These are phyloP conservation scores for Tagetes erecta DNA, from an alignment of 129 eudicot species.

Conservation along the genomic window DNA sequence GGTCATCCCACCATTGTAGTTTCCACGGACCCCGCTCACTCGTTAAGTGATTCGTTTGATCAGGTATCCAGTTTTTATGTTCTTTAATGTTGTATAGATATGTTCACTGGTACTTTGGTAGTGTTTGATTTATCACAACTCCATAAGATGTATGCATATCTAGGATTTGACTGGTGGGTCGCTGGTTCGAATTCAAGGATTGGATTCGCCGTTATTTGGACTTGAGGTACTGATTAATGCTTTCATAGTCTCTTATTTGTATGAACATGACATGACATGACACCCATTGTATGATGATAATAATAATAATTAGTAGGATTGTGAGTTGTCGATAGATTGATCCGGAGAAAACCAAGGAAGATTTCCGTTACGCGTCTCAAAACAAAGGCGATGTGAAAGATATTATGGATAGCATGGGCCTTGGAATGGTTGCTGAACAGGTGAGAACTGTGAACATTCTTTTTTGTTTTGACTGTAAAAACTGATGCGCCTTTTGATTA, in stretches of 20 bases:
- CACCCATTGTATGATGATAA: neutral
- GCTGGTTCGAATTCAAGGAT: slow-evolving; percentile 71
- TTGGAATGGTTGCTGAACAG: slow-evolving; percentile 75
- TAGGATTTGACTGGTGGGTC: slow-evolving; percentile 81
- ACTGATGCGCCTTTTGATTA: slow-evolving; percentile 9
- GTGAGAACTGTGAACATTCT: slow-evolving; percentile 38
- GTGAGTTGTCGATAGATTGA: slow-evolving; percentile 42
- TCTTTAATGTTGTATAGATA: neutral
- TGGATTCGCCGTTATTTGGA: slow-evolving; percentile 62
- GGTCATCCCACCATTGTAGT: slow-evolving; percentile 82
- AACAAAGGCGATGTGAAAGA: slow-evolving; percentile 45
- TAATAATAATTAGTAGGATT: neutral
- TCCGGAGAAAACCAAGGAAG: slow-evolving; percentile 63
- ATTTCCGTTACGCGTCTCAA: slow-evolving; percentile 47
- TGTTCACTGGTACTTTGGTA: slow-evolving; percentile 14
- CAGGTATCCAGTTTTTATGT: slow-evolving; percentile 42
- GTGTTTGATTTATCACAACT: slow-evolving; percentile 22
- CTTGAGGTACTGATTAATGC: slow-evolving; percentile 57
- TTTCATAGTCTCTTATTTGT: neutral
- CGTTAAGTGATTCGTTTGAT: slow-evolving; percentile 78
- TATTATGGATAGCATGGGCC: slow-evolving; percentile 74
- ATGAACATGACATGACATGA: neutral
- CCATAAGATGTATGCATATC: slow-evolving; percentile 11
- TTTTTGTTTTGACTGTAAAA: neutral
- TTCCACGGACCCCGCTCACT: slow-evolving; percentile 89